These are phyloP conservation scores for Paxillus ammoniavirescens DNA, from an alignment of 768 basidiomycete genomes.

Conservation along the genomic window DNA sequence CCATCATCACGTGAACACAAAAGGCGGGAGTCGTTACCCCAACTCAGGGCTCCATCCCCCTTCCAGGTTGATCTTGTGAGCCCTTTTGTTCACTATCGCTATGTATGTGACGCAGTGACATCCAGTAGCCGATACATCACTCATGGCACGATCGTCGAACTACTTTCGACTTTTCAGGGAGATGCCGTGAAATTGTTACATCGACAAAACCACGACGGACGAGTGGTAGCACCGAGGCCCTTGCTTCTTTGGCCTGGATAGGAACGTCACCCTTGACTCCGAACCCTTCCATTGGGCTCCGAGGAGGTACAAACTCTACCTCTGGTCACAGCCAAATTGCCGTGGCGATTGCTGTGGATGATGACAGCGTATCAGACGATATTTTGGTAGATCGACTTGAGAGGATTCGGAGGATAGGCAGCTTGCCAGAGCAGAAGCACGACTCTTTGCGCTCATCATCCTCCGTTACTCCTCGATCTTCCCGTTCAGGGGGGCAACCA, in stretches of 20 bases:
- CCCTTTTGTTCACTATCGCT: not conserved
- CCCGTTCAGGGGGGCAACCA: not conserved
- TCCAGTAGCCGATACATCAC: constrained; percentile 28
- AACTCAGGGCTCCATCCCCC: constrained; percentile 24
- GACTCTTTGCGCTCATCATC: not conserved
- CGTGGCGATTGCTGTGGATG: constrained; percentile 49
- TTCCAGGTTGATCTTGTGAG: constrained; percentile 27
- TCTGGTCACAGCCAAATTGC: constrained; percentile 7
- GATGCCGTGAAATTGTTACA: not conserved
- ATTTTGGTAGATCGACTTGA: constrained; percentile 48
- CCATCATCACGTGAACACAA: not conserved
- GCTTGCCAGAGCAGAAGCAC: not conserved
- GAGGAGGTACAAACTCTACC: not conserved
- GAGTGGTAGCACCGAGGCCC: constrained; percentile 21
- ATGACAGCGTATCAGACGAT: constrained; percentile 51
- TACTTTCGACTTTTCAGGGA: constrained; percentile 11
- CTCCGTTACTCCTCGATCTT: not conserved
- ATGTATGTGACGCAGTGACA: constrained; percentile 11
- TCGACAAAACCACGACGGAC: constrained; percentile 3
- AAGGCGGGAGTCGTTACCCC: constrained; percentile 16
- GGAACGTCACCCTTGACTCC: constrained; percentile 12
- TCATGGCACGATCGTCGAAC: constrained; percentile 27
- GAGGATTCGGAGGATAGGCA: constrained; percentile 33
- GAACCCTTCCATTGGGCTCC: not conserved
- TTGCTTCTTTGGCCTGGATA: constrained; percentile 35